Evolutionary conservation across 1,284 basidiomycete species (phyloP), one percentile per base, ranked within the genome.

Genomic region (Paramarasmius palmivorus): DNA sequence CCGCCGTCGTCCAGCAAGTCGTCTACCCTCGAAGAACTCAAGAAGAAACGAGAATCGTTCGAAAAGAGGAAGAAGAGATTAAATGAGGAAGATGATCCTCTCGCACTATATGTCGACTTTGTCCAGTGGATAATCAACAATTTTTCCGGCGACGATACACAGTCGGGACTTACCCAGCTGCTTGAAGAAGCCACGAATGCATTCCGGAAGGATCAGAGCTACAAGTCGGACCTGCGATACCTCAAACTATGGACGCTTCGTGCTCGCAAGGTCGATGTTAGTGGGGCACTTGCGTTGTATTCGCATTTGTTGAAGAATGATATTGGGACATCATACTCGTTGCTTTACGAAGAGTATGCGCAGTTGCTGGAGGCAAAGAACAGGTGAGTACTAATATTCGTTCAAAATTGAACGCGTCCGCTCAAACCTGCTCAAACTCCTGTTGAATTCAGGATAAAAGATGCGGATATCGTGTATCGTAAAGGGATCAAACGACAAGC

Each of bases 311-410:
- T 93, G 54, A 84, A 85, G 42, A 86, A 84, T 52, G 86, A 88
- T 48, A 89, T 96, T 63, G 94, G 93, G 0, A 88, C 83, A 2
- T 79, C 81, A 2, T 90, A 90, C 65, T 86, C 90, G 2, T 70
- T 85, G 29, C 74, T 96, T 49, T 97, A 95, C 65, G 92, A 94
- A 64, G 92, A 95, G 62, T 95, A 91, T 68, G 92, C 93, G 1
- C 72, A 79, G 37, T 76, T 87, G 1, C 74, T 91, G 52, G 94
- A 97, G 68, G 76, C 76, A 37, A 78, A 81, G 47, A 82, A 86
- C 57, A 80, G 83, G 92, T 94, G 70, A 68, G 89, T 53, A 17
- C 38, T 22, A 48, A 32, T n/a, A 29, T 4, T 46, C 12, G 35
- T 38, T 12, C 20, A 32, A 23, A 20, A 9, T 3, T 32, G 17